Base-by-base conservation (phyloP, 2,329 filamentous ascomycete genomes). In the Teratosphaeria gauchensis region DNA sequence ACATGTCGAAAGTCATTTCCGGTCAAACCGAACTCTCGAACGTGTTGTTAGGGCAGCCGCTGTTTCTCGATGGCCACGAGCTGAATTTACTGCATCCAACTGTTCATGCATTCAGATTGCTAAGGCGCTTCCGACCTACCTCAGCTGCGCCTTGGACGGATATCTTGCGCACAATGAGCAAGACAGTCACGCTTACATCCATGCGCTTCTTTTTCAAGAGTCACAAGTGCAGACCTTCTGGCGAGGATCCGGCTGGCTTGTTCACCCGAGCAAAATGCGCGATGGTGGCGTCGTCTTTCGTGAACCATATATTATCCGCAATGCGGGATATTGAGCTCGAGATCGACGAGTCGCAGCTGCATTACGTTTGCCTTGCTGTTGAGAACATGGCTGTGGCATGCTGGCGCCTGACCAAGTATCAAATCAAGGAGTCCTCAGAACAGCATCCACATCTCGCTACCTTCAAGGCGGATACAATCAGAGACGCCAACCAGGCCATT, bases 291-390 rank as follows among this genome's bases (percentile, higher is more conserved):
- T 67, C 64, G 58, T 56, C 59, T 7, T 54, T 71, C 9, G 58
- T 58, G 5, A 55, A 57, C 9, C 60, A 58, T 8, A 58, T 66
- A 1, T 56, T 65, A 14, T 48, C 51, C 1, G 46, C 65, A 19
- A 58, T 64, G 32, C 38, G 51, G 14, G 21, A 62, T 7, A 51
- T 59, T 6, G 46, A 64, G 42, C 57, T 76, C n/a, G 70, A 73
- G 24, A 56, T 72, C 2, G 73, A 76, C 54, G 67, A 67, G 1
- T 61, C 65, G 3, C 62, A 58, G 2, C 65, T 72, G 33, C 48
- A 61, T 12, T 55, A 61, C 64, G 56, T 74, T 12, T 77, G 75
- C 61, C 65, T 61, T 8, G 67, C 67, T 6, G 64, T 66, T 1
- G 65, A 69, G 42, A 68, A 71, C 48, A 66, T 71, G n/a, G 67